Conservation (phyloP, 257 asterid species). For the Dorcoceras hygrometricum region DNA sequence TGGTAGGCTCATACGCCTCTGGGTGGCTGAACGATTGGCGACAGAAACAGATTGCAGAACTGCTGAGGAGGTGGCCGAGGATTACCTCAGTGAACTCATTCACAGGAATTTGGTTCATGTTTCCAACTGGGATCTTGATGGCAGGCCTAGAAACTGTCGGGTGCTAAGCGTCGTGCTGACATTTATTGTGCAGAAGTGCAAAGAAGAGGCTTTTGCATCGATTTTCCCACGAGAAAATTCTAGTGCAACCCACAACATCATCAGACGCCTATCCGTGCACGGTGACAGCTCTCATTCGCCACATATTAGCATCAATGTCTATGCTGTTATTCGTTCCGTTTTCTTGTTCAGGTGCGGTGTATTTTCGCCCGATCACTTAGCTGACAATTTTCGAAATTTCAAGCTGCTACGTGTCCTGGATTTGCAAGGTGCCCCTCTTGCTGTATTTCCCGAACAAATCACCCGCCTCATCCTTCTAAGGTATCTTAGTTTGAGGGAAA, state of each 20-base stretch:
- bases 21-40: slow-evolving; percentile 52
- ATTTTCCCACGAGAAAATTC: slow-evolving; percentile 16
- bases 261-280: slow-evolving; percentile 37
- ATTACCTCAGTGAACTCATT: slow-evolving; percentile 33
- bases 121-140: slow-evolving; percentile 31
- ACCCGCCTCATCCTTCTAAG: slow-evolving; percentile 33
- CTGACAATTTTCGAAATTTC: slow-evolving; percentile 3
- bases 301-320: background rate
- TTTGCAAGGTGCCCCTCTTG: slow-evolving; percentile 28
- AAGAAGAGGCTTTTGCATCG: slow-evolving; percentile 35
- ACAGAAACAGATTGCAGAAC: slow-evolving; percentile 15
- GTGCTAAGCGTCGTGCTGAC: slow-evolving; percentile 23
- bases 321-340: slow-evolving; percentile 30
- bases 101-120: slow-evolving; percentile 38
- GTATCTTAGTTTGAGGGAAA: slow-evolving; percentile 34
- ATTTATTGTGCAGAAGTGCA: slow-evolving; percentile 31
- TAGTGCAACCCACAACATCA: slow-evolving; percentile 11
- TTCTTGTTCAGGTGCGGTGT: slow-evolving; percentile 20
- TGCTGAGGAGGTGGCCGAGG: slow-evolving; percentile 43
- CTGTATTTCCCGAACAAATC: slow-evolving; percentile 29
- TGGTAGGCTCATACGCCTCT: slow-evolving; percentile 44
- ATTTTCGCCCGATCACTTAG: background rate
- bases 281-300: slow-evolving; percentile 17
- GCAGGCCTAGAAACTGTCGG: slow-evolving; percentile 27
- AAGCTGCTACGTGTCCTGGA: slow-evolving; percentile 34